These are phyloP conservation scores for Macrocybe gigantea DNA, from an alignment of 768 basidiomycete genomes.

Conservation along the genomic window DNA sequence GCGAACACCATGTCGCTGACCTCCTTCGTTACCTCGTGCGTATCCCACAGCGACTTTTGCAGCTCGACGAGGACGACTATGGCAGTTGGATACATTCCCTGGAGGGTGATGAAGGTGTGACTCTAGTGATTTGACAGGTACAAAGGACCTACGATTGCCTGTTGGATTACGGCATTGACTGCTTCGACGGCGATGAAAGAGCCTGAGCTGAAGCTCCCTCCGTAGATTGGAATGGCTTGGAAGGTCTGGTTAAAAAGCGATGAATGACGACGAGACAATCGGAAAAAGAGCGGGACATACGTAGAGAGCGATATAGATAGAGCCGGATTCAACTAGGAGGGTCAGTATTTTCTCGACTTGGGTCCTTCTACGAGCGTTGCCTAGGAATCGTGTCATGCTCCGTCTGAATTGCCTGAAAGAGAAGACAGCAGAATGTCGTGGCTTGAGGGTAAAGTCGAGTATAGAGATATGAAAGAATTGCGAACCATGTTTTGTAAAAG, in stretches of 20 bases:
- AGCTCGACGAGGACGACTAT: constrained; percentile 24
- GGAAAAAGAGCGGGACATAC: constrained; percentile 8
- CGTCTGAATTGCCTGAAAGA: constrained; percentile 16
- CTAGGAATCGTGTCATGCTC: constrained; percentile 17
- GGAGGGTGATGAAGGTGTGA: background rate
- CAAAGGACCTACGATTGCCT: constrained; percentile 14
- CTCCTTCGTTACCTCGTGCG: constrained; percentile 11
- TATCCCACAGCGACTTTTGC: constrained; percentile 21
- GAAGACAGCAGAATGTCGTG: background rate
- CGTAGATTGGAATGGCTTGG: constrained; percentile 24
- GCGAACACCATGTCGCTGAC: constrained; percentile 1
- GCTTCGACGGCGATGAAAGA: constrained; percentile 18
- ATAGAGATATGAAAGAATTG: background rate
- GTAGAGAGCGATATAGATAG: constrained; percentile 20
- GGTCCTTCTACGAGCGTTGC: constrained; percentile 16
- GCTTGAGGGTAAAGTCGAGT: background rate
- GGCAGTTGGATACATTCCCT: constrained; percentile 24
- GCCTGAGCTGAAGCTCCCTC: constrained; percentile 14
- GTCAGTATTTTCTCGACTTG: constrained; percentile 21
- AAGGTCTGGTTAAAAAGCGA: constrained; percentile 13
- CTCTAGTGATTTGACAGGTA: background rate
- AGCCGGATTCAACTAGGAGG: constrained; percentile 22
- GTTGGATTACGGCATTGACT: constrained; percentile 23
- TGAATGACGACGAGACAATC: background rate
- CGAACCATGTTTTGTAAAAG: constrained; percentile 20